These are phyloP conservation scores for Yarrowia alimentaria DNA, from an alignment of 805 yeast genomes.

Conservation along the genomic window DNA sequence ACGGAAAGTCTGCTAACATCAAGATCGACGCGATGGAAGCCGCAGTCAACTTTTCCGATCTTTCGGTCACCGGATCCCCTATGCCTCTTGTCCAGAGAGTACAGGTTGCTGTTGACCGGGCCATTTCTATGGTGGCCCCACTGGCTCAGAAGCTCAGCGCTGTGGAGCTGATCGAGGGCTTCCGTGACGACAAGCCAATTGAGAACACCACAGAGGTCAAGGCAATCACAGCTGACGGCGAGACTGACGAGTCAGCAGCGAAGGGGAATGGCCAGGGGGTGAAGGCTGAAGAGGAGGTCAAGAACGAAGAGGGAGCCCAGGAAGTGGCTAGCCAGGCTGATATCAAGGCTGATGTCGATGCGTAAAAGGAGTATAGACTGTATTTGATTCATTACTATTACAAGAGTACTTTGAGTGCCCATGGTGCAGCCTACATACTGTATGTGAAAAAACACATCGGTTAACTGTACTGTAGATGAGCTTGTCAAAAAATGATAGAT, in stretches of 20 bases:
- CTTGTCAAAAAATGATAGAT: too few relatives aligned
- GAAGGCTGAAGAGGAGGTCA: slow-evolving; percentile 1
- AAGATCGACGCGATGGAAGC: slow-evolving; percentile 77
- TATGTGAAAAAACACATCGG: too few relatives aligned
- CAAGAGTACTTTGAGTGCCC: too few relatives aligned
- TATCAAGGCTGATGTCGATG: too few relatives aligned
- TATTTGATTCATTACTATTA: too few relatives aligned
- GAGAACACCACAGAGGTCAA: too few relatives aligned
- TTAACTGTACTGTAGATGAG: too few relatives aligned
- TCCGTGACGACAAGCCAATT: neutral
- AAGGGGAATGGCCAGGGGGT: slow-evolving; percentile 4
- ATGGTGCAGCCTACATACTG: too few relatives aligned
- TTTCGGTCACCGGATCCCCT: slow-evolving; percentile 70
- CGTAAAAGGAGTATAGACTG: too few relatives aligned
- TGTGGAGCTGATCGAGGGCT: slow-evolving; percentile 1
- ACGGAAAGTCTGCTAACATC: slow-evolving; percentile 52
- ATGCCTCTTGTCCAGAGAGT: slow-evolving; percentile 78
- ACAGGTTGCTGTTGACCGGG: slow-evolving; percentile 73
- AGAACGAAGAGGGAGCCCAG: too few relatives aligned
- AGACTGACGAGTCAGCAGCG: neutral
- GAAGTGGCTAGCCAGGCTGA: too few relatives aligned
- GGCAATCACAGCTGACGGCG: neutral
- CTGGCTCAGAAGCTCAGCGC: slow-evolving; percentile 39
- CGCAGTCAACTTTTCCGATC: slow-evolving; percentile 57
- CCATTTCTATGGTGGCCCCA: slow-evolving; percentile 81